A percentile compares a stretch with the other conserved stretches of the same genome.
Evolutionary conservation across 2,329 filamentous ascomycete genomes (phyloP).

Genomic region (Ambrosiella xylebori): DNA sequence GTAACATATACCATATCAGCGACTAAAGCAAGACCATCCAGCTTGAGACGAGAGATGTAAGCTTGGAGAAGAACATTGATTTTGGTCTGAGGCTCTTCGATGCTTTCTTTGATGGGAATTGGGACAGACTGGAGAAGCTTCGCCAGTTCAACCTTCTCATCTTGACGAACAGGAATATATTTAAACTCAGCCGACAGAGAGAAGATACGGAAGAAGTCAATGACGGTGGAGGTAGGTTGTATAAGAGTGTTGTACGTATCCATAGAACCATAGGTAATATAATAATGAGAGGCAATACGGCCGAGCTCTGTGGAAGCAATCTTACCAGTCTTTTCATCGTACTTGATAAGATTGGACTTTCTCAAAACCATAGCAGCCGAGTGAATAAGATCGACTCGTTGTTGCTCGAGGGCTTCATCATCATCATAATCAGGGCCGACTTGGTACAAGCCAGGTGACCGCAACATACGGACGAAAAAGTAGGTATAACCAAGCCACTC

Average conservation of each 20-base stretch:
- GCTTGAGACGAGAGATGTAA: constrained; percentile 84
- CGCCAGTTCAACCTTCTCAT: constrained; percentile 90
- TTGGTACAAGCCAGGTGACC: constrained; percentile 85
- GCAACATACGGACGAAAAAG: constrained; percentile 91
- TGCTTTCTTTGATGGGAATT: constrained; percentile 91
- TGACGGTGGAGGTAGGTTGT: constrained; percentile 78
- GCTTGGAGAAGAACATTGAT: constrained; percentile 96
- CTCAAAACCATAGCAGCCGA: constrained; percentile 78
- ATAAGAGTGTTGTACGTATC: constrained; percentile 91
- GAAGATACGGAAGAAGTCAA: constrained; percentile 94
- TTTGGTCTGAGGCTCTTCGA: constrained; percentile 92
- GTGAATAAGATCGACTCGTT: constrained; percentile 91
- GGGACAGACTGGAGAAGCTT: constrained; percentile 82
- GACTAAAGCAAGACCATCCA: constrained; percentile 91
- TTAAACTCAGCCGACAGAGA: constrained; percentile 96
- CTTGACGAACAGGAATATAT: constrained; percentile 92
- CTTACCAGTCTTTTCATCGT: constrained; percentile 82
- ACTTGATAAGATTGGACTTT: constrained; percentile 78
- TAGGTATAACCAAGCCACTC: constrained; percentile 99
- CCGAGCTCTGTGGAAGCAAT: constrained; percentile 86
- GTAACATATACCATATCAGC: constrained; percentile 98
- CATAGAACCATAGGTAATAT: constrained; percentile 94
- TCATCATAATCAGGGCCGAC: constrained; percentile 92
- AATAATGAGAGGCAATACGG: constrained; percentile 93
- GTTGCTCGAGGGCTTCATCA: constrained; percentile 81